A percentile compares a stretch with the other conserved stretches of the same genome.
Evolutionary conservation across 495 filamentous ascomycete species (phyloP).

Genomic region (Neurospora africana): DNA sequence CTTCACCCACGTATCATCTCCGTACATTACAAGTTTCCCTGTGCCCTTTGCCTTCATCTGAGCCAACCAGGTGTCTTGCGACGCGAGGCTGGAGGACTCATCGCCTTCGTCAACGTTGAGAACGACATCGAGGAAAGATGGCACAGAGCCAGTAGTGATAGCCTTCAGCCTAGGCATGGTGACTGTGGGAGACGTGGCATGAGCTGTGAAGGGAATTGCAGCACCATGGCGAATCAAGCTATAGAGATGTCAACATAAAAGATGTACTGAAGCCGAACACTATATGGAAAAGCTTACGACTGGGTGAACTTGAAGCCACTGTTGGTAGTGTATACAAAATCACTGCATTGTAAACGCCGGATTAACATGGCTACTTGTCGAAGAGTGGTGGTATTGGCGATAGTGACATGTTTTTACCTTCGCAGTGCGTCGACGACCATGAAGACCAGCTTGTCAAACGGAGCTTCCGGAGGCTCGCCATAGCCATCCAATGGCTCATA

Average conservation of each 20-base stretch:
- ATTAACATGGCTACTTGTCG: background rate
- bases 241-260: background rate
- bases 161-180: slow-evolving; percentile 98
- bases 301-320: slow-evolving; percentile 89
- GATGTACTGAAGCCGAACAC: background rate
- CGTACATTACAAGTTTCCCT: slow-evolving; percentile 84
- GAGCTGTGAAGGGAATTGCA: slow-evolving; percentile 87
- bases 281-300: slow-evolving; percentile 44
- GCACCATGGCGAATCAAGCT: slow-evolving; percentile 76
- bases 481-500: slow-evolving; percentile 39
- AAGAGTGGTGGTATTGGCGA: background rate
- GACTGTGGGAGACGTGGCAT: slow-evolving; percentile 93
- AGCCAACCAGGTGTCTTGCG: slow-evolving; percentile 90
- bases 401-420: slow-evolving; percentile 45
- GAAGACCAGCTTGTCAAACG: slow-evolving; percentile 85
- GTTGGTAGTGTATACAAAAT: slow-evolving; percentile 78
- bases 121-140: slow-evolving; percentile 93
- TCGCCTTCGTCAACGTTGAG: slow-evolving; percentile 94
- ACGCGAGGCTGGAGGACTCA: slow-evolving; percentile 70
- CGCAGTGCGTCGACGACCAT: slow-evolving; percentile 96
- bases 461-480: slow-evolving; percentile 42
- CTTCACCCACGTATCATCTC: slow-evolving; percentile 97
- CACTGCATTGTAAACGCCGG: slow-evolving; percentile 40
- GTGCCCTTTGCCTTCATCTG: slow-evolving; percentile 66
- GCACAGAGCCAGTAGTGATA: slow-evolving; percentile 91